Evolutionary conservation across 768 basidiomycete genomes (phyloP).

Genomic region (Xerocomellus dryophilus): DNA sequence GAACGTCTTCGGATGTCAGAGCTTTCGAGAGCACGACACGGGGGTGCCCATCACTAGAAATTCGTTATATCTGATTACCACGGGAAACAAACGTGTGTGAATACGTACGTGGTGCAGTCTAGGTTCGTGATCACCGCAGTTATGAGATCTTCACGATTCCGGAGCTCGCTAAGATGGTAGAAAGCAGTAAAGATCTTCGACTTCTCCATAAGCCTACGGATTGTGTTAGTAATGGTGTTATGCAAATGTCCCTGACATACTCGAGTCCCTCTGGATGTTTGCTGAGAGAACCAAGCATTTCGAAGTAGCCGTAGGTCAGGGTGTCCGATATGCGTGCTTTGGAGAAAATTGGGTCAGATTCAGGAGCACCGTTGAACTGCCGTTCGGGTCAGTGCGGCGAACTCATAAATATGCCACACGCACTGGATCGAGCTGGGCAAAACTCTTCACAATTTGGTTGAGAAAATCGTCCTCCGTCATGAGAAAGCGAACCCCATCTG

Average conservation of each 20-base stretch:
- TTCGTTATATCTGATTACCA: constrained; percentile 2
- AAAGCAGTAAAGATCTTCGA: constrained; percentile 93
- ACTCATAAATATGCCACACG: constrained; percentile 21
- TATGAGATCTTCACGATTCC: constrained; percentile 88
- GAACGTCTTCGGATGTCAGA: constrained; percentile 89
- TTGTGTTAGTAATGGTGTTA: constrained; percentile 1
- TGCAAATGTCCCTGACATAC: constrained; percentile 43
- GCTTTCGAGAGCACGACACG: constrained; percentile 93
- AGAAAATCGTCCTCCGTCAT: constrained; percentile 81
- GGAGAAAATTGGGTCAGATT: constrained; percentile 81
- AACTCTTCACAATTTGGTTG: constrained; percentile 77
- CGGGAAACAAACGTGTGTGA: background rate
- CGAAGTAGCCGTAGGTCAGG: constrained; percentile 88
- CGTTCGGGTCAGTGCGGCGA: background rate
- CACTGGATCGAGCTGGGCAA: constrained; percentile 91
- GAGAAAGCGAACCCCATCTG: constrained; percentile 83
- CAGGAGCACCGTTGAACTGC: constrained; percentile 70
- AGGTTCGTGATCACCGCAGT: constrained; percentile 87
- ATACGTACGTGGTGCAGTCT: constrained; percentile 81
- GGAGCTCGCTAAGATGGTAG: constrained; percentile 89
- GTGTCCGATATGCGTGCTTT: constrained; percentile 78
- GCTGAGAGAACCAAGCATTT: constrained; percentile 91
- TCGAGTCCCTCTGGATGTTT: constrained; percentile 86
- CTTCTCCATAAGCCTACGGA: constrained; percentile 75
- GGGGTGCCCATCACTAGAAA: constrained; percentile 82